Percentiles rank a stretch among this genome's conserved stretches.
Evolutionary conservation across 176 grass and related monocot species (phyloP).

Genomic region (Oryza glumipatula): DNA sequence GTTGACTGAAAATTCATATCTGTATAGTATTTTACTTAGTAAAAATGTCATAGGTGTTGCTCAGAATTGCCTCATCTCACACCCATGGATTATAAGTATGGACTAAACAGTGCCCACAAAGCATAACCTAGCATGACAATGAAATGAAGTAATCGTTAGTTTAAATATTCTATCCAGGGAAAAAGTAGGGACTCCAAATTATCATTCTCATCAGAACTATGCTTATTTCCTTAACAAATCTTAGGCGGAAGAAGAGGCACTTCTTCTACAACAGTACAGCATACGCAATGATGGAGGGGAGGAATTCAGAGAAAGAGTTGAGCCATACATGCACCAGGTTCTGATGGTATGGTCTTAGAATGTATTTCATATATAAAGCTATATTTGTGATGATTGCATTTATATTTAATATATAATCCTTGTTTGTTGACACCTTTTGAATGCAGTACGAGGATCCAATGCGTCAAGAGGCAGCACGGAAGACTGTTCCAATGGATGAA

Average conservation of each 20-base stretch:
- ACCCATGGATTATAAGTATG: not conserved
- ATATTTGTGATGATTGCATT: constrained; percentile 24
- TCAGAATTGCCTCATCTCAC: not conserved
- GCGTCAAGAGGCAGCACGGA: constrained; percentile 72
- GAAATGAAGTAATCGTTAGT: constrained; percentile 5
- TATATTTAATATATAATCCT: constrained; percentile 38
- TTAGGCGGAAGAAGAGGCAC: constrained; percentile 90
- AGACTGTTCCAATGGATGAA: constrained; percentile 78
- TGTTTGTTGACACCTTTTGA: constrained; percentile 23
- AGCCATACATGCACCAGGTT: constrained; percentile 74
- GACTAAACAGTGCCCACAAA: not conserved
- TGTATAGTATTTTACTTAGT: not conserved
- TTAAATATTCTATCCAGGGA: not conserved
- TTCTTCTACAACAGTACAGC: constrained; percentile 69
- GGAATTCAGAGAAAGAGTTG: constrained; percentile 59
- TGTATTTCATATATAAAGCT: constrained; percentile 25
- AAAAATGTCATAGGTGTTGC: not conserved
- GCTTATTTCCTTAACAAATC: constrained; percentile 40
- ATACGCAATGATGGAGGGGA: constrained; percentile 50
- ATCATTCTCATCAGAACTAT: constrained; percentile 7
- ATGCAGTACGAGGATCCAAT: constrained; percentile 80
- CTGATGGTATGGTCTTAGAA: constrained; percentile 67
- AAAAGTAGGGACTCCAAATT: constrained; percentile 3
- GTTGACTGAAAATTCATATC: not conserved
- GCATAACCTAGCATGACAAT: not conserved